A percentile compares a stretch with the other conserved stretches of the same genome.
phyloP scores from a whole-genome alignment of 2,329 filamentous ascomycete genomes.

The Helminthosporium solani region DNA sequence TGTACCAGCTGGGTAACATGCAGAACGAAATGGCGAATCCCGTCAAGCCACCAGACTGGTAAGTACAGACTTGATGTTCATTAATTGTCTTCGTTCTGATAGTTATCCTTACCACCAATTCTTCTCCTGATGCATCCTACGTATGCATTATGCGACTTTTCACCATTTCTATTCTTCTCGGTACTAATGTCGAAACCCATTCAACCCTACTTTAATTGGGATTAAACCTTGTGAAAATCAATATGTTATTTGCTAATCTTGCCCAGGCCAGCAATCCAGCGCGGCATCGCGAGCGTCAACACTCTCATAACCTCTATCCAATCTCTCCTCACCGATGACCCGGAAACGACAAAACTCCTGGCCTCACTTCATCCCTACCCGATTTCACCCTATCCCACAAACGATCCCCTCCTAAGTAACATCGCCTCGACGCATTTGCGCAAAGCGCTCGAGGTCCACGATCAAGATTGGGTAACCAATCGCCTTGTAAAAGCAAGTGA shows the following conservation, averaged over 20 bases:
- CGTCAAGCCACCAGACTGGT: constrained; percentile 15
- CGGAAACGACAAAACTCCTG: constrained; percentile 1
- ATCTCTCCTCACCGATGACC: constrained; percentile 6
- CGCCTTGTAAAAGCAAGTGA: constrained; percentile 28
- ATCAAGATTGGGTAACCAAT: constrained; percentile 34
- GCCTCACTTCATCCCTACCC: constrained; percentile 8
- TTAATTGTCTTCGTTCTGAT: constrained; percentile 47
- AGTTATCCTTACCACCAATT: no score
- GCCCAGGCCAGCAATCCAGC: constrained; percentile 16
- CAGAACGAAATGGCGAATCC: constrained; percentile 8
- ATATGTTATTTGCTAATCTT: constrained; percentile 11
- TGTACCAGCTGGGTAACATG: constrained; percentile 13
- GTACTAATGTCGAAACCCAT: neutral
- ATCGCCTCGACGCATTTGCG: constrained; percentile 26
- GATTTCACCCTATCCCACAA: constrained; percentile 5
- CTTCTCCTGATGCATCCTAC: no score
- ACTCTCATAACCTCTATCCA: constrained; percentile 10
- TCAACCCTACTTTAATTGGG: neutral
- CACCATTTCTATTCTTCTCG: no score
- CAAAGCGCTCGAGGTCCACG: constrained; percentile 27
- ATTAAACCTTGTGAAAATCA: neutral
- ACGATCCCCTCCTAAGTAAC: constrained; percentile 41
- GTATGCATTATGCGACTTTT: no score
- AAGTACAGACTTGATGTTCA: constrained; percentile 22
- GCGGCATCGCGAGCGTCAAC: constrained; percentile 9